Evolutionary conservation across 306 rosid species (phyloP).

Genomic region (Psophocarpus tetragonolobus): DNA sequence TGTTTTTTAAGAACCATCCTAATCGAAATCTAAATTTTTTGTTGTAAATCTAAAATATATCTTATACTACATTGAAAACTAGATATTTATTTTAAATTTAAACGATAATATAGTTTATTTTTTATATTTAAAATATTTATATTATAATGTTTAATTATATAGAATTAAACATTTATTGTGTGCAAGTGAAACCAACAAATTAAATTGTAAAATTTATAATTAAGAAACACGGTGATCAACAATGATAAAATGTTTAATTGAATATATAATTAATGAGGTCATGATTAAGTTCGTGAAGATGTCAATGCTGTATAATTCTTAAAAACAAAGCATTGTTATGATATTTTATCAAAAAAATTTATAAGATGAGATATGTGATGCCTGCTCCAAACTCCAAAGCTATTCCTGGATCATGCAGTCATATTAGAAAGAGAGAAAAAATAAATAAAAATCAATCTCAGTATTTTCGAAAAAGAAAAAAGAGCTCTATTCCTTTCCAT

Average conservation of each 20-base stretch:
- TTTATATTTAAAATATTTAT: no score
- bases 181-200: no score
- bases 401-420: not conserved
- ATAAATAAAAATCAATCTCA: not conserved
- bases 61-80: no score
- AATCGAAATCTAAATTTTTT: no score
- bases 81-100: no score
- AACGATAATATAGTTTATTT: no score
- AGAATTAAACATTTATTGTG: no score
- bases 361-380: not conserved
- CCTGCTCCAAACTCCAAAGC: not conserved
- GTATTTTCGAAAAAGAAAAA: not conserved
- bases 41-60: no score
- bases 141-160: no score
- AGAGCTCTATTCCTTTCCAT: not conserved
- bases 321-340: not conserved
- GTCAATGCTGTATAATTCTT: not conserved
- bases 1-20: no score
- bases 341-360: not conserved
- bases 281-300: not conserved
- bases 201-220: not conserved
- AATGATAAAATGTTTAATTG: not conserved
- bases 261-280: not conserved
- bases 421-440: not conserved
- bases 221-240: not conserved